A percentile compares a stretch with the other conserved stretches of the same genome.
Evolutionary conservation across 2,329 filamentous ascomycete genomes (phyloP).

Genomic region (Diaporthe humulicola): DNA sequence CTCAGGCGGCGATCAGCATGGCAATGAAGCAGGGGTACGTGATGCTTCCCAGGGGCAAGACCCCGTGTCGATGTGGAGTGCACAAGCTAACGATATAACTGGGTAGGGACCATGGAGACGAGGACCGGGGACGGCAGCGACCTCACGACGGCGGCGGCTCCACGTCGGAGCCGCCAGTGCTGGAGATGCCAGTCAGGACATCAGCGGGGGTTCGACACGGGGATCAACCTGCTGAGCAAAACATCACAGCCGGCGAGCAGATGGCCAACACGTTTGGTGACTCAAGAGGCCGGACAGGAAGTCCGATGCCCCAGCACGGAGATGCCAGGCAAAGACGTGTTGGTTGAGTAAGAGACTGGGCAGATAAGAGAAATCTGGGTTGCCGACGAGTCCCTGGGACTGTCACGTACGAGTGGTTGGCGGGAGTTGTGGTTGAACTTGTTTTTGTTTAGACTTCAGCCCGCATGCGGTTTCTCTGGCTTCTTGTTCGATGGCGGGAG

Average conservation of each 20-base stretch:
- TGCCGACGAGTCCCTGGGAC: background rate
- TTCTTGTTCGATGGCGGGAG: background rate
- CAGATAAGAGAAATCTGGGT: slow-evolving; percentile 38
- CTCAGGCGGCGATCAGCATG: slow-evolving; percentile 75
- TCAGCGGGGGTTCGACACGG: background rate
- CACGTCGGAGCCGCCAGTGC: background rate
- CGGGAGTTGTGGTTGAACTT: too few relatives aligned
- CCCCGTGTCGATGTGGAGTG: background rate
- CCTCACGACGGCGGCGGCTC: slow-evolving; percentile 49
- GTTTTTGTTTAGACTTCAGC: too few relatives aligned
- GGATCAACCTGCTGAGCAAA: background rate
- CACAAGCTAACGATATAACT: slow-evolving; percentile 48
- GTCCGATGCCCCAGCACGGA: slow-evolving; percentile 35
- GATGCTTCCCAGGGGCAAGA: background rate
- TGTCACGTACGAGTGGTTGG: too few relatives aligned
- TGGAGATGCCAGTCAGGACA: slow-evolving; percentile 35
- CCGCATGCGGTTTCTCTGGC: background rate
- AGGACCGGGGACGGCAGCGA: slow-evolving; percentile 63
- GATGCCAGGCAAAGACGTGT: slow-evolving; percentile 51
- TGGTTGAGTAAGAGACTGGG: slow-evolving; percentile 51
- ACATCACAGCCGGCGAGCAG: slow-evolving; percentile 48
- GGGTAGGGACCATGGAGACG: slow-evolving; percentile 72
- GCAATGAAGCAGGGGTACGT: slow-evolving; percentile 44
- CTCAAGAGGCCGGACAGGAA: slow-evolving; percentile 41
- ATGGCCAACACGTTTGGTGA: background rate